These are phyloP conservation scores for Rhodotorula paludigena DNA, from an alignment of 768 basidiomycete genomes.

Conservation along the genomic window DNA sequence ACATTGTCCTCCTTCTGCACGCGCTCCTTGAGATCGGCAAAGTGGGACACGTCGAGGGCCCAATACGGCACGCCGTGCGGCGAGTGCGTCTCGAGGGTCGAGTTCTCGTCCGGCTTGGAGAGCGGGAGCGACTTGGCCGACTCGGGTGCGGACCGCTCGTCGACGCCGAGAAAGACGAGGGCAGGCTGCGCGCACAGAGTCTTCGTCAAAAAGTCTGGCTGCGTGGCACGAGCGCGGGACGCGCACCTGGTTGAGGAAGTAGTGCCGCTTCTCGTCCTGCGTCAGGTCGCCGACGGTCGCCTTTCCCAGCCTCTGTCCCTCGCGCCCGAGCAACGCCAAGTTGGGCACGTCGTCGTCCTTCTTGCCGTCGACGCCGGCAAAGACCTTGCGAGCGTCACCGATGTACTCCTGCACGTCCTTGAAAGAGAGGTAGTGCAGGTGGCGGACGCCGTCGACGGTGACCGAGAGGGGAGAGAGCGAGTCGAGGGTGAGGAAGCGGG, in stretches of 20 bases:
- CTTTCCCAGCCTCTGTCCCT: slow-evolving; percentile 5
- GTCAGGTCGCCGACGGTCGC: slow-evolving; percentile 6
- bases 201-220: background rate
- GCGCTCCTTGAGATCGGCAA: slow-evolving; percentile 21
- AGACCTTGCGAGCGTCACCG: slow-evolving; percentile 58
- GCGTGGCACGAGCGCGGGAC: background rate
- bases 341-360: slow-evolving; percentile 59
- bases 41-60: slow-evolving; percentile 65
- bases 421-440: slow-evolving; percentile 45
- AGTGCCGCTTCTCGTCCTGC: slow-evolving; percentile 8
- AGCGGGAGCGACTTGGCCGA: slow-evolving; percentile 53
- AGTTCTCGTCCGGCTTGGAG: slow-evolving; percentile 49
- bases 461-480: slow-evolving; percentile 63
- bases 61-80: slow-evolving; percentile 76
- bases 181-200: slow-evolving; percentile 37
- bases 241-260: slow-evolving; percentile 27
- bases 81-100: slow-evolving; percentile 56
- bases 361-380: slow-evolving; percentile 67
- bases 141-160: slow-evolving; percentile 54
- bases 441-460: slow-evolving; percentile 40
- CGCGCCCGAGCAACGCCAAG: slow-evolving; percentile 31
- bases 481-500: slow-evolving; percentile 67
- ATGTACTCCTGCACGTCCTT: slow-evolving; percentile 55
- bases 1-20: slow-evolving; percentile 44
- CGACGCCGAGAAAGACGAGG: slow-evolving; percentile 74